A percentile compares a stretch with the other conserved stretches of the same genome.
phyloP scores from a whole-genome alignment of 352 stramenopile species.

The Pythium grandisporangium region DNA sequence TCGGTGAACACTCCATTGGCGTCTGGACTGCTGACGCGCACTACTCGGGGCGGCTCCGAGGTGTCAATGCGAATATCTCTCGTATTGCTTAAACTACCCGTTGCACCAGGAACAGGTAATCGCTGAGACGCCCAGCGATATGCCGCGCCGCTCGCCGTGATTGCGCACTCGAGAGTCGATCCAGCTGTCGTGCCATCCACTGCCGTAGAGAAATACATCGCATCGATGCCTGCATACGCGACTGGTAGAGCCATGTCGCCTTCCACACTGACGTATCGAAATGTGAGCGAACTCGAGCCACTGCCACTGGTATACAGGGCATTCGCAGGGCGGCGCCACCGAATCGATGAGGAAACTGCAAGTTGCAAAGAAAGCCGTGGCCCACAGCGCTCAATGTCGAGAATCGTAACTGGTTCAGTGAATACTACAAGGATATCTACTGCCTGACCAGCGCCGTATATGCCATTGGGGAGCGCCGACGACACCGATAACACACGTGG shows the following conservation, averaged over 20 bases:
- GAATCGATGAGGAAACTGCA: slow-evolving; percentile 21
- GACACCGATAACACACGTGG: slow-evolving; percentile 39
- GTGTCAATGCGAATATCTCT: slow-evolving; percentile 60
- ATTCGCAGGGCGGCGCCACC: slow-evolving; percentile 1
- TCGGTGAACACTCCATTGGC: slow-evolving; percentile 48
- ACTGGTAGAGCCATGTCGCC: slow-evolving; percentile 52
- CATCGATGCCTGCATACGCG: slow-evolving; percentile 42
- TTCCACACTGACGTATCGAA: slow-evolving; percentile 22
- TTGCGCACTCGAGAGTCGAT: slow-evolving; percentile 1
- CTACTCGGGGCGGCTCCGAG: slow-evolving; percentile 33
- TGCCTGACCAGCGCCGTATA: slow-evolving; percentile 51
- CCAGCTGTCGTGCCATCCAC: too few relatives aligned
- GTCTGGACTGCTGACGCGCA: slow-evolving; percentile 32
- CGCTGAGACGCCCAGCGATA: slow-evolving; percentile 28
- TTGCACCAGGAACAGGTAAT: slow-evolving; percentile 25
- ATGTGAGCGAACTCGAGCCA: slow-evolving; percentile 23
- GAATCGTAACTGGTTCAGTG: slow-evolving; percentile 30
- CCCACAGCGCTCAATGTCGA: slow-evolving; percentile 1
- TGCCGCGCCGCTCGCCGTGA: slow-evolving; percentile 14
- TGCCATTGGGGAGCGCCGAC: slow-evolving; percentile 24
- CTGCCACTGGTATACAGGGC: slow-evolving; percentile 29
- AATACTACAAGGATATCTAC: slow-evolving; percentile 48
- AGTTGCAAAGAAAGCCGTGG: slow-evolving; percentile 35
- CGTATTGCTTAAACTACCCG: slow-evolving; percentile 52
- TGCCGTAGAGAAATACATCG: slow-evolving; percentile 25